Base-by-base conservation (phyloP, 495 filamentous ascomycete species). In the Haplographium delicatum region DNA sequence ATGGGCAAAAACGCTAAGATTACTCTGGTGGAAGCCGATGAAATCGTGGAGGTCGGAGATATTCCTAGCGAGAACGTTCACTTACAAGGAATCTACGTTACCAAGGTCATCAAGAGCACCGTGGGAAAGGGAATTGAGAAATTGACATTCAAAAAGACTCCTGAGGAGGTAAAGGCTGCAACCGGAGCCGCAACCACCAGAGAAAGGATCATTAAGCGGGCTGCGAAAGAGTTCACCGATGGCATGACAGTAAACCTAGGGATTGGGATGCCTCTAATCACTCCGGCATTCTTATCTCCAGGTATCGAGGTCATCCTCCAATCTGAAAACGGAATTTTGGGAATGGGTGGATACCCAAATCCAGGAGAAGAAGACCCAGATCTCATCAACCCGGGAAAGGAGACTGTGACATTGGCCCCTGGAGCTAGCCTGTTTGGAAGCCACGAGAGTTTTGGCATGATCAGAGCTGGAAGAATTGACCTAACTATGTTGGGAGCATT, bases 401-500 rank as follows among this genome's bases (percentile, higher is more conserved):
- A 58, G 20, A 54, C 50, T 19, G 56, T 58, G 5, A 58, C 56
- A 15, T 18, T 51, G n/a, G 22, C 25, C 7, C 16, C 11, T 10
- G 56, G 56, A 2, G 50, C 50, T 7, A 39, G 26, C n/a, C 13
- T 51, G 20, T 58, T 58, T 54, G 56, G 56, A 4, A 59, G 56
- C 31, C 45, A 59, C 40, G 51, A 59, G 27, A 59, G 51, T 30
- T 59, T 59, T 50, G 51, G 56, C 1, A 50, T 50, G 46, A 59
- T 59, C 26, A 33, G 56, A 27, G 50, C 41, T 16, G 50, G 56
- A 9, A 28, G 47, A 6, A 35, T 59, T 16, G 56, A 59, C 40
- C 28, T 59, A 25, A 59, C 56, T 9, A 47, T 59, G 39, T 20
- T 59, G 10, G 56, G 56, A 2, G 56, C 46, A 10, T n/a, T 52